Percentiles rank a stretch among this genome's conserved stretches.
These are phyloP conservation scores for Lachnellula arida DNA, from an alignment of 2,329 filamentous ascomycete species.

Conservation along the genomic window DNA sequence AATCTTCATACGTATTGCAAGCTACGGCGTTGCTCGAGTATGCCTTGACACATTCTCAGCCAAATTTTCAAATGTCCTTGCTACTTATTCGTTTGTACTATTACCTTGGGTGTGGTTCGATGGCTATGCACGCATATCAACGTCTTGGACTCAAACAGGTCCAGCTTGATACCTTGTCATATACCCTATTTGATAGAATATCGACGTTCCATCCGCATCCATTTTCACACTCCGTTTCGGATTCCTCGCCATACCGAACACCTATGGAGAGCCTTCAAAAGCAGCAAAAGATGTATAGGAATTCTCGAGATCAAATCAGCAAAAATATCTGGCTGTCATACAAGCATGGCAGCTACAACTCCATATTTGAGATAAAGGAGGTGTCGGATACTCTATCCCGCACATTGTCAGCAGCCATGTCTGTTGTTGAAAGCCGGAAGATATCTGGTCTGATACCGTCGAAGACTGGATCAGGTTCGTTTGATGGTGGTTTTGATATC, in stretches of 20 bases:
- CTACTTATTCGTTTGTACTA: slow-evolving; percentile 35
- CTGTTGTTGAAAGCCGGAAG: slow-evolving; percentile 27
- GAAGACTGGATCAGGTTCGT: slow-evolving; percentile 4
- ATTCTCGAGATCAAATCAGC: slow-evolving; percentile 23
- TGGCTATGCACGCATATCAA: slow-evolving; percentile 35
- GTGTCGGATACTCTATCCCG: slow-evolving; percentile 24
- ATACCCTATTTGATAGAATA: slow-evolving; percentile 35
- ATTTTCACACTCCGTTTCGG: slow-evolving; percentile 20
- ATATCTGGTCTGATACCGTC: slow-evolving; percentile 25
- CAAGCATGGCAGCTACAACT: slow-evolving; percentile 31
- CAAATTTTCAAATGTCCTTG: slow-evolving; percentile 37
- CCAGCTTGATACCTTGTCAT: slow-evolving; percentile 37
- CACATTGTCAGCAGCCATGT: slow-evolving; percentile 24
- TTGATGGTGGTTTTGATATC: slow-evolving; percentile 23
- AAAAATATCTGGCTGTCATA: slow-evolving; percentile 29
- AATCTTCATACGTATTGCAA: slow-evolving; percentile 25
- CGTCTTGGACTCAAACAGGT: slow-evolving; percentile 37
- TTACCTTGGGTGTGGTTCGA: slow-evolving; percentile 34
- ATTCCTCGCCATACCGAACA: slow-evolving; percentile 11
- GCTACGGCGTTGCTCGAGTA: slow-evolving; percentile 31
- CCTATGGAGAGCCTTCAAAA: slow-evolving; percentile 25
- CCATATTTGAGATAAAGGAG: slow-evolving; percentile 30
- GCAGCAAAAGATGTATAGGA: slow-evolving; percentile 27
- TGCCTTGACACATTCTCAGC: slow-evolving; percentile 31
- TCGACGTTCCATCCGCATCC: slow-evolving; percentile 36